A percentile compares a stretch with the other conserved stretches of the same genome.
Evolutionary conservation across 2,329 filamentous ascomycete genomes (phyloP).

Genomic region (Fusarium chlamydosporum): DNA sequence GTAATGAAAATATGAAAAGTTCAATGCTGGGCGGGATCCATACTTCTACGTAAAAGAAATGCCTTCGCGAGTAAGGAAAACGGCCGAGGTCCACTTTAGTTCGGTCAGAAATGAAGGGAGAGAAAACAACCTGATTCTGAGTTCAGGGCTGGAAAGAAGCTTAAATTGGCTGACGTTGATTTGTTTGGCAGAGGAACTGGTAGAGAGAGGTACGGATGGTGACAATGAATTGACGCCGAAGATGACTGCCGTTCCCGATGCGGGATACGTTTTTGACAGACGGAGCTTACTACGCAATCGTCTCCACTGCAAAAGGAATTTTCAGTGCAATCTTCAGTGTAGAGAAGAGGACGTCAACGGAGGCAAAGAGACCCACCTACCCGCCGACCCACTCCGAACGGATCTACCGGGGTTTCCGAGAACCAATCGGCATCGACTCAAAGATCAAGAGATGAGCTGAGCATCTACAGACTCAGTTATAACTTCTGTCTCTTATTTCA

Average conservation of each 20-base stretch:
- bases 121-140: not conserved
- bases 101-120: conserved; percentile 1
- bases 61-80: conserved; percentile 17
- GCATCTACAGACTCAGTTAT: conserved; percentile 5
- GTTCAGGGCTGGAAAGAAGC: conserved; percentile 1
- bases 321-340: not conserved
- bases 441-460: not conserved
- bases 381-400: conserved; percentile 27
- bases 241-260: conserved; percentile 4
- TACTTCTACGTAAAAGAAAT: conserved; percentile 48
- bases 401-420: conserved; percentile 34
- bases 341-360: conserved; percentile 18
- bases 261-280: not conserved
- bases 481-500: not conserved
- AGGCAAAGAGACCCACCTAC: conserved; percentile 11
- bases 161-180: not conserved
- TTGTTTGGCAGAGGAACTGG: not conserved
- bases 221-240: conserved; percentile 2
- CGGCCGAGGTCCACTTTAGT: conserved; percentile 23
- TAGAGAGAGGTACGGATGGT: not conserved
- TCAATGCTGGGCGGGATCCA: conserved; percentile 41
- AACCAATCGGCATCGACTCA: conserved; percentile 26
- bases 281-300: conserved; percentile 6
- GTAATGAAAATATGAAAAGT: conserved; percentile 5
- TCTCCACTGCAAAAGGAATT: conserved; percentile 8